phyloP scores from a whole-genome alignment of 768 basidiomycete species.

The Chalciporus piperatus region DNA sequence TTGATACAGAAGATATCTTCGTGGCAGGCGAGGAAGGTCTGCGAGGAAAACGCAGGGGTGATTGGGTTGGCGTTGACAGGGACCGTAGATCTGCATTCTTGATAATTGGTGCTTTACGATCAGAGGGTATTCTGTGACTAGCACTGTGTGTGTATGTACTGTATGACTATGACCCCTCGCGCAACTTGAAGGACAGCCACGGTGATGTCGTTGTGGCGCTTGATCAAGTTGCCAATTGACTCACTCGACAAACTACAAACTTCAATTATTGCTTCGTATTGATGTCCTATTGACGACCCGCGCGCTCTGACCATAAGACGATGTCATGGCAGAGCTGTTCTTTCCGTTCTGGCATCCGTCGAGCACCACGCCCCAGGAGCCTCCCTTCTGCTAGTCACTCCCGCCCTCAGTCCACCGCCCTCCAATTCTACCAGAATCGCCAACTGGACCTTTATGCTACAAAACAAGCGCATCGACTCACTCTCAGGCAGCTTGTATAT shows the following conservation, averaged over 20 bases:
- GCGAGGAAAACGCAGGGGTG: constrained; percentile 48
- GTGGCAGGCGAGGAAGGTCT: constrained; percentile 58
- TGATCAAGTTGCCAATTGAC: background rate
- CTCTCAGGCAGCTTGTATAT: constrained; percentile 74
- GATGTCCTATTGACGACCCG: background rate
- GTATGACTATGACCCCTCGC: background rate
- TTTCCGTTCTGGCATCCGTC: constrained; percentile 6
- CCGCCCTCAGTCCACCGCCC: constrained; percentile 38
- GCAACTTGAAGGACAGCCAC: no score
- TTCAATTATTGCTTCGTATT: background rate
- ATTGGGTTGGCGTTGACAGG: constrained; percentile 78
- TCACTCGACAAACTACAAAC: background rate
- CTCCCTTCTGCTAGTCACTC: constrained; percentile 11
- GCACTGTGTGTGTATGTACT: background rate
- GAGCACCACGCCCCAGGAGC: background rate
- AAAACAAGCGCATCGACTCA: constrained; percentile 67
- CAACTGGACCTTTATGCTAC: constrained; percentile 80
- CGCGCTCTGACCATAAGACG: constrained; percentile 9
- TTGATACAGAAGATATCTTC: constrained; percentile 52
- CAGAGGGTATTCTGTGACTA: constrained; percentile 62
- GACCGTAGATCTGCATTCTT: constrained; percentile 77
- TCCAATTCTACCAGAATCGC: constrained; percentile 79
- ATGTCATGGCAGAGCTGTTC: constrained; percentile 26
- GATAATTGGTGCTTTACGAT: constrained; percentile 72
- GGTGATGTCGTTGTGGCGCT: background rate